Evolutionary conservation across 352 stramenopile species (phyloP).

Genomic region (Globisporangium spiculum): DNA sequence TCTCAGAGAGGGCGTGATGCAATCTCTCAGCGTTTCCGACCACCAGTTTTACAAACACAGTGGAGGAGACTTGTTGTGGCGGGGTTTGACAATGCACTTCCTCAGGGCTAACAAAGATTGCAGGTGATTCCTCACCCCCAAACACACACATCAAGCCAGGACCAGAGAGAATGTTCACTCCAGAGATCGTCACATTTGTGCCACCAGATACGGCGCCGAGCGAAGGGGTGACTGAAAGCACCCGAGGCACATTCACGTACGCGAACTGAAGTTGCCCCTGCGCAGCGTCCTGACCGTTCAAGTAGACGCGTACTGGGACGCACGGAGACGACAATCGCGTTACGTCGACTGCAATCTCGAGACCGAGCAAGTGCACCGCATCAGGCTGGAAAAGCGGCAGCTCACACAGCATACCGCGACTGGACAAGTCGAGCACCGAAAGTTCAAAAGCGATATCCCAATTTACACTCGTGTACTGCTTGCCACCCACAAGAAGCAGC

Average conservation of each 20-base stretch:
- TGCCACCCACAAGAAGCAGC: neutral
- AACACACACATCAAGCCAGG: constrained; percentile 39
- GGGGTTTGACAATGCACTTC: constrained; percentile 29
- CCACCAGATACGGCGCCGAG: constrained; percentile 30
- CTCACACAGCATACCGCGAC: constrained; percentile 5
- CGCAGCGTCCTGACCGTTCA: constrained; percentile 27
- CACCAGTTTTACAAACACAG: constrained; percentile 33
- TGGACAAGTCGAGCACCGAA: neutral
- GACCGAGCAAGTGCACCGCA: constrained; percentile 18
- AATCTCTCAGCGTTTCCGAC: constrained; percentile 18
- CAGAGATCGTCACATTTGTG: constrained; percentile 34
- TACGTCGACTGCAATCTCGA: constrained; percentile 24
- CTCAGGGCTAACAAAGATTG: constrained; percentile 26
- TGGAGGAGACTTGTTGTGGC: constrained; percentile 17
- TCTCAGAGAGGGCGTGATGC: constrained; percentile 23
- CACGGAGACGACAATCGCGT: constrained; percentile 21
- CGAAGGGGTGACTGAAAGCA: constrained; percentile 23
- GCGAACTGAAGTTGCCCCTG: constrained; percentile 19
- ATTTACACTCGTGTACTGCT: constrained; percentile 8
- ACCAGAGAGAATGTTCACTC: constrained; percentile 30
- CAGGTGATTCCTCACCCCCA: constrained; percentile 26
- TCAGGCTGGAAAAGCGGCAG: constrained; percentile 19
- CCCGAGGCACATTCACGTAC: constrained; percentile 23
- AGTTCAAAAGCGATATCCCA: constrained; percentile 18
- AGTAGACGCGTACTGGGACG: constrained; percentile 21